Conservation (phyloP, 2,329 filamentous ascomycete species). For the Stemphylium lycopersici region DNA sequence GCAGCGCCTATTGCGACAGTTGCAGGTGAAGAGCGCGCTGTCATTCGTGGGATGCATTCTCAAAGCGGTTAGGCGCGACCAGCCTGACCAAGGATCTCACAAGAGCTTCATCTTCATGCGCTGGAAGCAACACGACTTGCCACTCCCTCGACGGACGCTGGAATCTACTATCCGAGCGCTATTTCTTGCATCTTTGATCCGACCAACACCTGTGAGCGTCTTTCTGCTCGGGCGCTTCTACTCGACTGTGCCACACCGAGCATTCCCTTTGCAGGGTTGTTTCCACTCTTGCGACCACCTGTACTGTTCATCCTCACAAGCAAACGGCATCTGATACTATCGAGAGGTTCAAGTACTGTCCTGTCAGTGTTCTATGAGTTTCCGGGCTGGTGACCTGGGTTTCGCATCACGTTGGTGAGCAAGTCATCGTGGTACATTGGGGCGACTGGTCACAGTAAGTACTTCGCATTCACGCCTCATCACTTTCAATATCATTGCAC, state of each 20-base stretch:
- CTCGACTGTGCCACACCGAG: conserved; percentile 32
- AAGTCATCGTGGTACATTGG: conserved; percentile 30
- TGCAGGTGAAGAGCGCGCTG: conserved; percentile 10
- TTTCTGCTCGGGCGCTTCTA: conserved; percentile 1
- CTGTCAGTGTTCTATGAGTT: conserved; percentile 19
- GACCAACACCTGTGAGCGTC: not conserved
- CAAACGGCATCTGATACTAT: conserved; percentile 1
- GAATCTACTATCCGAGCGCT: conserved; percentile 11
- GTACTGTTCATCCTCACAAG: conserved; percentile 14
- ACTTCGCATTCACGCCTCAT: conserved; percentile 16
- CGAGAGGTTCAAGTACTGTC: not conserved
- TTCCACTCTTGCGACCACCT: conserved; percentile 23
- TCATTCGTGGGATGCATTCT: conserved; percentile 16
- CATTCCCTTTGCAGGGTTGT: conserved; percentile 39
- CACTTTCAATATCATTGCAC: not conserved
- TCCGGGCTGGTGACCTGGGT: conserved; percentile 20
- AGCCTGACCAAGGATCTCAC: conserved; percentile 20
- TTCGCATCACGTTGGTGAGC: conserved; percentile 20
- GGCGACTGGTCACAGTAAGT: conserved; percentile 31
- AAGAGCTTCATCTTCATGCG: conserved; percentile 34
- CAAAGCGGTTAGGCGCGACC: conserved; percentile 17
- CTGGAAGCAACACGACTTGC: conserved; percentile 26
- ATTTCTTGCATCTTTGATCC: conserved; percentile 5
- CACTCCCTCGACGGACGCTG: conserved; percentile 24
- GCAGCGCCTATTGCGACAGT: not conserved